Base-by-base conservation (phyloP, 331 rosid species). In the Pyracantha coccinea region DNA sequence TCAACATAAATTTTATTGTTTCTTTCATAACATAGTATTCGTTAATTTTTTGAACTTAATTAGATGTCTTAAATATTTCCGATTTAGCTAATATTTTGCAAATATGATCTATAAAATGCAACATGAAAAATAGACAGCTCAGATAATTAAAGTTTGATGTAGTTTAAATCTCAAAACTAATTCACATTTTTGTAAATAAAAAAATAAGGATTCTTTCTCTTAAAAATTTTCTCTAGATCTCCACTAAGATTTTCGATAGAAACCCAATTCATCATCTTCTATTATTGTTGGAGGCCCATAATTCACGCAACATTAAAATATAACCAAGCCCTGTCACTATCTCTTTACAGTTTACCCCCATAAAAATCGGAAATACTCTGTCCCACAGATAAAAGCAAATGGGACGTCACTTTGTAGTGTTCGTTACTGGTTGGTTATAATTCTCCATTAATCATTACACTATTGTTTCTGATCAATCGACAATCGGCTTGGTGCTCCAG, bases 181-280 rank as follows among this genome's bases (percentile, higher is more conserved):
- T 38, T 38, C 45, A 2, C 1, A 38, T 38, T 10, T 35, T 9
- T 35, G 2, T 35, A 8, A 8, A 35, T 4, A 29, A 3, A 32
- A 32, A 32, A 35, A 35, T 10, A 10, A 1, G 45, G 14, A 9
- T 38, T 38, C 45, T 38, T 38, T 38, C 45, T 38, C 1, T 38
- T 10, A 38, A 38, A 2, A 2, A 0, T 2, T 38, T 10, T 63
- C 66, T 71, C 28, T 16, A 23, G n/a, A 50, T 33, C 6, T 25
- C 58, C 53, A 58, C 64, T 24, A n/a, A n/a, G 24, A 45, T 41
- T 2, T 15, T 23, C 24, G 58, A 57, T 6, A 24, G 52, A 74
- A 68, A 66, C 75, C 69, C 33, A 15, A 44, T 28, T 58, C 50
- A 59, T 25, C 50, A 20, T 58, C 41, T 77, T 77, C 29, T 54